Conservation (phyloP, 768 basidiomycete genomes). For the Lactarius deliciosus region DNA sequence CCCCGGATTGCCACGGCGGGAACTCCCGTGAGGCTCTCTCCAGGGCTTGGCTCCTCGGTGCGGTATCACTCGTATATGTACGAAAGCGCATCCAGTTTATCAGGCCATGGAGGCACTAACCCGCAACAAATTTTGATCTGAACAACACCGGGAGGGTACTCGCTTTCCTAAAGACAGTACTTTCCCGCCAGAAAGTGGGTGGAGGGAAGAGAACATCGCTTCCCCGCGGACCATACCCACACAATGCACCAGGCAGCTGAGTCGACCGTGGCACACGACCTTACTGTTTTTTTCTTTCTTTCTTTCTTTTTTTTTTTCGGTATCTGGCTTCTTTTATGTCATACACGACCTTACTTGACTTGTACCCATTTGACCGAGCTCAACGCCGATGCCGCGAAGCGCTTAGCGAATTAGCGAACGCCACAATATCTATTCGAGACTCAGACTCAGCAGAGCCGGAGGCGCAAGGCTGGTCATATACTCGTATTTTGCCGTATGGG, state of each 20-base stretch:
- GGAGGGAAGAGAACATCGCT: neutral
- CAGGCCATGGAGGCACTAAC: neutral
- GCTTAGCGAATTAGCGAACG: neutral
- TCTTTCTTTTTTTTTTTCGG: too few species aligned
- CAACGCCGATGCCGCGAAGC: conserved; percentile 6
- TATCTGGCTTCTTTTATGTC: too few species aligned
- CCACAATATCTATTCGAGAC: neutral
- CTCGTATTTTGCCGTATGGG: neutral
- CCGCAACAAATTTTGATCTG: neutral
- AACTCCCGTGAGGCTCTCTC: neutral
- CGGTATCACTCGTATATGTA: neutral
- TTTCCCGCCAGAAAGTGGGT: neutral
- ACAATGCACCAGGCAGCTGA: neutral
- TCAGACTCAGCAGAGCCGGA: neutral
- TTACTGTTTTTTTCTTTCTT: too few species aligned
- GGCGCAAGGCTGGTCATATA: neutral
- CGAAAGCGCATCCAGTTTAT: neutral
- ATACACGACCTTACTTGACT: neutral
- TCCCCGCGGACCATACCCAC: neutral
- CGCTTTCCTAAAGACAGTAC: too few species aligned
- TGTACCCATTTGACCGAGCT: conserved; percentile 1
- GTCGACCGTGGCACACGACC: neutral
- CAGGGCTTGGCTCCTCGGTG: neutral
- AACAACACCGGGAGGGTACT: neutral
- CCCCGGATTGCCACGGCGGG: neutral